Base-by-base conservation (phyloP, 192 early-diverging fungal species). In the Bifiguratus adelaidae region DNA sequence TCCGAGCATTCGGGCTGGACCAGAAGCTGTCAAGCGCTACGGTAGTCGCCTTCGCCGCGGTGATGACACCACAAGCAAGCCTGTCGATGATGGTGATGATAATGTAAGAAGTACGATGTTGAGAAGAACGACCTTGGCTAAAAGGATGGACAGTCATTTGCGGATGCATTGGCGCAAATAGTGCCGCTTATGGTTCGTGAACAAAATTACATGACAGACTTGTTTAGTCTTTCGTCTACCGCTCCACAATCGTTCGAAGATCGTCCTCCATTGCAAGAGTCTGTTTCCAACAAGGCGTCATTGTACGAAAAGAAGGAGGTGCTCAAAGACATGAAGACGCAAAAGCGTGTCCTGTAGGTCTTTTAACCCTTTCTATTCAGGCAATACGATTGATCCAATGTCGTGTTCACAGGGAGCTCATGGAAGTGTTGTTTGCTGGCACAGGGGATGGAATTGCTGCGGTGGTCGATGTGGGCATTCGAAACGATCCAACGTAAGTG, bases 191-290 rank as follows among this genome's bases (percentile, higher is more conserved):
- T 95, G 9, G 71, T 88, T 8, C 67, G 85, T 2, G 92, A 93
- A 62, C 90, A 96, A 63, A 96, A 95, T 63, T 92, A 88, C 52
- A 74, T 95, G 35, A 75, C 78, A 13, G 91, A 95, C 48, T 63
- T 92, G 23, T 96, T 98, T 42, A 74, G 83, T 56, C 56, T 77
- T 53, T 65, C 61, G 38, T 69, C 54, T 13, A 66, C 34, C 45
- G 66, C 58, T 47, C 68, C 56, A 43, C 64, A 69, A 58, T 64
- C 44, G 41, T 73, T 68, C 55, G 47, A 52, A 45, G 55, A 59
- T 56, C 52, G 73, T 50, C 49, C 67, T 65, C 40, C 58, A 28
- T 44, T 62, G 16, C 52, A 46, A 28, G 32, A 38, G 5, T 42
- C 47, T 6, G 24, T 65, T 42, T 49, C 53, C 22, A 59, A 61